These are phyloP conservation scores for Verticillium isaacii DNA, from an alignment of 2,329 filamentous ascomycete species.

Conservation along the genomic window DNA sequence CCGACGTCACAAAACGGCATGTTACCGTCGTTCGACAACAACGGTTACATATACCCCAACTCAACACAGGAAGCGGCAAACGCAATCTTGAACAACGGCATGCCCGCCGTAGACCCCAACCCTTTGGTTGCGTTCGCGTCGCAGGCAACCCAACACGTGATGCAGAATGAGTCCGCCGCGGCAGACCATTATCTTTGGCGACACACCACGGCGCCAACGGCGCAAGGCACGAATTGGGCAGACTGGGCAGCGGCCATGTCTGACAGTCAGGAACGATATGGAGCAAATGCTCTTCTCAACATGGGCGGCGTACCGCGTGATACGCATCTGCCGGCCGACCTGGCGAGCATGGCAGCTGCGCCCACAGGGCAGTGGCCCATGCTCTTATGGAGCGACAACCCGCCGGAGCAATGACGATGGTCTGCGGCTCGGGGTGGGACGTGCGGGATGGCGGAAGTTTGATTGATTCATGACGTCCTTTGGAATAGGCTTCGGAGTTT, in stretches of 20 bases:
- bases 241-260: slow-evolving; percentile 50
- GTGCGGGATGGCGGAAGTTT: not conserved
- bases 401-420: not conserved
- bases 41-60: slow-evolving; percentile 6
- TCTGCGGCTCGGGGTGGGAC: not conserved
- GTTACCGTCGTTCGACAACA: slow-evolving; percentile 9
- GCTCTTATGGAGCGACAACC: not conserved
- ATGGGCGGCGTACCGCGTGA: slow-evolving; percentile 27
- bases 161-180: slow-evolving; percentile 13
- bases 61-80: slow-evolving; percentile 12
- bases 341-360: not conserved
- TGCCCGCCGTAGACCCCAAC: slow-evolving; percentile 23
- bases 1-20: slow-evolving; percentile 14
- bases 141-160: slow-evolving; percentile 30
- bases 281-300: slow-evolving; percentile 42
- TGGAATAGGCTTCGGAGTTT: not conserved
- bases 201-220: slow-evolving; percentile 5
- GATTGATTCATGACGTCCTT: not conserved
- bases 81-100: slow-evolving; percentile 21
- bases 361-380: slow-evolving; percentile 1
- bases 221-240: slow-evolving; percentile 42
- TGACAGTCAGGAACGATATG: slow-evolving; percentile 44
- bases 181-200: slow-evolving; percentile 27
- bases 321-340: not conserved
- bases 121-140: slow-evolving; percentile 34